Base-by-base conservation (phyloP, 2,329 filamentous ascomycete genomes). In the Fusarium mundagurra region DNA sequence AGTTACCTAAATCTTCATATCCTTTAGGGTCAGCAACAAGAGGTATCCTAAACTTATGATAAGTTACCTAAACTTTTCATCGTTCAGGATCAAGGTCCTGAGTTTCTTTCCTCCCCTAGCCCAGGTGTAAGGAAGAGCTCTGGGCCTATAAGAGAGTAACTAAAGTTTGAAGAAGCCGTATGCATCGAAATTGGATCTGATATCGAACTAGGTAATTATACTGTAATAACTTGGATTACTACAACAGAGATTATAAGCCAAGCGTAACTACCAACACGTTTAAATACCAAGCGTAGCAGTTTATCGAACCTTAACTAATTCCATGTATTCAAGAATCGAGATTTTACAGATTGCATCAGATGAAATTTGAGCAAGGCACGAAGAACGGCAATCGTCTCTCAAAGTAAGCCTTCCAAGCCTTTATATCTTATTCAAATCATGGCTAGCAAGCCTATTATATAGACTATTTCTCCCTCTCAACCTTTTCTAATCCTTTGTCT, bases 371-470 rank as follows among this genome's bases (percentile, higher is more conserved):
- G 53, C 8, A 41, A 54, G 31, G 41, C 17, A 62, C 33, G 27
- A 70, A 48, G 51, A 12, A 39, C 31, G 16, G 24, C 31, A 6
- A 27, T 34, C 36, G 33, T 38, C 27, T 57, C 62, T 27, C 64
- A 71, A 38, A 58, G 29, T 17, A 34, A 70, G 60, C 67, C 70
- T 50, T 63, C 61, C 64, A 65, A 55, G 72, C 51, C 60, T 67
- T 61, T 57, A 51, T 69, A 69, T 77, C 69, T 77, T 73, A 53
- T 72, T 73, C 61, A 69, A 77, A 43, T 62, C 60, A 47, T 65
- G 58, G 51, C 67, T 51, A 64, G 67, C 66, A 69, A 72, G 75
- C 65, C 64, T 75, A 72, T 64, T 68, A 69, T 76, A 73, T 76
- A 67, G 70, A 76, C 53, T 44, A 64, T 48, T 51, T 63, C 39